These are phyloP conservation scores for Vachellia pachyceras DNA, from an alignment of 306 rosid genomes.

Conservation along the genomic window DNA sequence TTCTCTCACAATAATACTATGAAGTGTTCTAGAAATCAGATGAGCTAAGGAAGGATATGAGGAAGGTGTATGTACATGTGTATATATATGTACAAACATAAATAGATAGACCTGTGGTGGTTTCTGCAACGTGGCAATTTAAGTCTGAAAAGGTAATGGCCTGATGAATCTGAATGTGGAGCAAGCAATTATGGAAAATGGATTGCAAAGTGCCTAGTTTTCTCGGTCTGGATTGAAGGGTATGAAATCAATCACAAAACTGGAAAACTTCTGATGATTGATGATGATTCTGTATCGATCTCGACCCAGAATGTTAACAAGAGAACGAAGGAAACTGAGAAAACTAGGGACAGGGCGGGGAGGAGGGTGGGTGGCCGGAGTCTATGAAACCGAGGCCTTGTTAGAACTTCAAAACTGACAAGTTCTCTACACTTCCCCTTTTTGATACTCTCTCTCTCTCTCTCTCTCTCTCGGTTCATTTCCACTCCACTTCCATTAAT, in stretches of 20 bases:
- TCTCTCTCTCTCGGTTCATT: constrained; percentile 23
- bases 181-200: constrained; percentile 22
- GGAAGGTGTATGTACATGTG: background rate
- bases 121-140: constrained; percentile 33
- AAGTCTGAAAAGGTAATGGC: constrained; percentile 24
- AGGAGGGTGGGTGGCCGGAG: constrained; percentile 44
- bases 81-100: background rate
- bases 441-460: background rate
- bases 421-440: background rate
- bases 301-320: constrained; percentile 12
- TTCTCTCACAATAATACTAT: constrained; percentile 17
- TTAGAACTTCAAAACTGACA: constrained; percentile 33
- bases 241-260: constrained; percentile 14
- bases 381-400: constrained; percentile 49
- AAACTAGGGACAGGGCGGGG: constrained; percentile 31
- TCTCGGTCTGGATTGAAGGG: constrained; percentile 18
- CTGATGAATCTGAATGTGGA: constrained; percentile 29
- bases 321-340: background rate
- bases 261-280: background rate
- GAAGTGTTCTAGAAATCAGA: background rate
- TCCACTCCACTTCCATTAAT: constrained; percentile 26
- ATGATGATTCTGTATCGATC: background rate
- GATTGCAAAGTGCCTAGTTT: background rate
- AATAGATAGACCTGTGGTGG: background rate
- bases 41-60: background rate